Base-by-base conservation (phyloP, 2,329 filamentous ascomycete species). In the Leptosphaerulina australis region DNA sequence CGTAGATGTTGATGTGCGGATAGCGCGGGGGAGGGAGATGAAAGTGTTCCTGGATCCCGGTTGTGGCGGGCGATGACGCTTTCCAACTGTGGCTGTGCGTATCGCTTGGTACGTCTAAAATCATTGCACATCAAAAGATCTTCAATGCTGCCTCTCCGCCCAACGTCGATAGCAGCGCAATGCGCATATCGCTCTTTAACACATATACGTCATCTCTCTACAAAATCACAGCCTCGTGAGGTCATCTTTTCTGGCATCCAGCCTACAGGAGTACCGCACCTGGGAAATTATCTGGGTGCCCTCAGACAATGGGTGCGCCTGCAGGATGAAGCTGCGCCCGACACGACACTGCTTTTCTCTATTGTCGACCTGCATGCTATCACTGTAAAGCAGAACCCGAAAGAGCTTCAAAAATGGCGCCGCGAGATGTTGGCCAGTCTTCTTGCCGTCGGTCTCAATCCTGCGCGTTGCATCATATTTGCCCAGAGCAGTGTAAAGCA, bases 341-440 rank as follows among this genome's bases (percentile, higher is more conserved):
- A 76, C 4, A 83, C 85, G 9, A 86, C 81, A 50, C 78, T 96
- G 15, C 76, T 95, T 21, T 99, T 88, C 75, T 96, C 88, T 1
- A 83, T 99, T 44, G 94, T 96, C 43, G 94, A 99, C 73, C 79
- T 97, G 15, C 94, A 99, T 74, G 93, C 94, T 55, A 88, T 99
- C 66, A 99, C 94, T 0, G 76, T 88, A 18, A 60, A 58, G 54
- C 89, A 93, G 70, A 75, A 88, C 26, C 80, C 85, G 0, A 72
- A 72, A 1, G 73, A 81, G 52, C 77, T 97, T 53, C 80, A 80
- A 43, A 75, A 77, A 73, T 84, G 83, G 75, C 87, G 87, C 68
- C 83, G 83, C 52, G 86, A 97, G 74, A 86, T 86, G 58, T 77
- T 97, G 59, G 92, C 91, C 6, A 85, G 87, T 31, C 74, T 99